Evolutionary conservation across 352 stramenopile genomes (phyloP), one percentile per base, ranked within the genome.

Genomic region (Globisporangium cederbergense): DNA sequence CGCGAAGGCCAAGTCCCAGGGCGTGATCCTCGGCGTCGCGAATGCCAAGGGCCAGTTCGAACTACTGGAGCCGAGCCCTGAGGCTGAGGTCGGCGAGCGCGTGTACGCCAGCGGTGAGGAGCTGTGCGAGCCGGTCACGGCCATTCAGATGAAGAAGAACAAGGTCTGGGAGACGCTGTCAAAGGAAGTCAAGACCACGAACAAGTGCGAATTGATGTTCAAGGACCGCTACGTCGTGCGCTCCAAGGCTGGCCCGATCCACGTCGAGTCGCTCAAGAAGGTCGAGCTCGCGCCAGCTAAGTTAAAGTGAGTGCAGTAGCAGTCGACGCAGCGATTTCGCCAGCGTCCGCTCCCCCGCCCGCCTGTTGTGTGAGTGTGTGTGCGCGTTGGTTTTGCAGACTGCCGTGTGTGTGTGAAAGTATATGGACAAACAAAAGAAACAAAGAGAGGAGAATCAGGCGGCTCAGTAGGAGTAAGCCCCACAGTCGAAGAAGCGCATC

Each of bases 111-210:
- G 76, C 42, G 83, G 83, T 57, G 83, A 91, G 64, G 83, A 91
- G 65, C 42, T 87, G 32, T 70, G 78, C 50, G 80, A 91, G 53
- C 83, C 83, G 18, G 81, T 91, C 49, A 91, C 83, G 9, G 71
- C 83, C 52, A 90, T 91, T 56, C 80, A 89, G 73, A 88, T 91
- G 78, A 91, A 91, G 78, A 91, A 91, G 76, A 89, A 90, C 76
- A 91, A 91, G 73, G 80, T 90, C 50, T 91, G 83, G 83, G 83
- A 91, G 46, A 76, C 79, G 55, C 51, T 91, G 20, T 74, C 73
- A 71, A 91, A 91, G 71, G 76, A 79, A 50, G 86, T 91, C 65
- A 88, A 81, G 75, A 90, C 80, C 40, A 90, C 78, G 68, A 86
- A 86, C 63, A 90, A 91, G 78, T 74, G 77, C 56, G 80, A 91